Percentiles rank a stretch among this genome's conserved stretches.
Conservation (phyloP, 768 basidiomycete genomes). For the Hygrocybe coccinea region DNA sequence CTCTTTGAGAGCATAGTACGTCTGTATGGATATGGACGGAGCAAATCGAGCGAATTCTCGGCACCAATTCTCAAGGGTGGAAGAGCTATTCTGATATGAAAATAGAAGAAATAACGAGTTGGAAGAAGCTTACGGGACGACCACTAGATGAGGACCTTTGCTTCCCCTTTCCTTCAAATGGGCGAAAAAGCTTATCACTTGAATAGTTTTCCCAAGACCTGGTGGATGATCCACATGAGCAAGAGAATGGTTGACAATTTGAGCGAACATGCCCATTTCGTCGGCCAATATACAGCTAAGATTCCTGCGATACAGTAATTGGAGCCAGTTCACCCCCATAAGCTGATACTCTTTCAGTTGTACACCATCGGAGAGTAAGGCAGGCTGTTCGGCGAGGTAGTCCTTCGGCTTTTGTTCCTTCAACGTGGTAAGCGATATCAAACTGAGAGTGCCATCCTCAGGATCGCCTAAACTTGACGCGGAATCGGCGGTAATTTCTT, state of each 20-base stretch:
- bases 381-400: slow-evolving; percentile 75
- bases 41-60: slow-evolving; percentile 92
- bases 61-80: slow-evolving; percentile 97
- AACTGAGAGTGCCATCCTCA: slow-evolving; percentile 61
- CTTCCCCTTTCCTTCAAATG: slow-evolving; percentile 75
- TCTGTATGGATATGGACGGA: slow-evolving; percentile 77
- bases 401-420: slow-evolving; percentile 45
- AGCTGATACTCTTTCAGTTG: slow-evolving; percentile 94
- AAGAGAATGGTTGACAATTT: slow-evolving; percentile 3
- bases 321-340: slow-evolving; percentile 96
- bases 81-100: slow-evolving; percentile 53
- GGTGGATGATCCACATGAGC: slow-evolving; percentile 8
- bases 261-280: slow-evolving; percentile 81
- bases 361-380: slow-evolving; percentile 58
- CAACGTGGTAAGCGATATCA: slow-evolving; percentile 44
- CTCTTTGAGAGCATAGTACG: slow-evolving; percentile 91
- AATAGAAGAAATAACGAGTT: not conserved
- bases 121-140: slow-evolving; percentile 76
- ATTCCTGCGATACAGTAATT: slow-evolving; percentile 72
- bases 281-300: slow-evolving; percentile 96
- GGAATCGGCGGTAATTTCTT: slow-evolving; percentile 25
- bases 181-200: slow-evolving; percentile 96
- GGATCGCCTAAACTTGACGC: slow-evolving; percentile 27
- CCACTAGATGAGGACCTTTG: slow-evolving; percentile 83
- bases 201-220: slow-evolving; percentile 98